Base-by-base conservation (phyloP, 352 stramenopile species). In the Pythium myriotylum region DNA sequence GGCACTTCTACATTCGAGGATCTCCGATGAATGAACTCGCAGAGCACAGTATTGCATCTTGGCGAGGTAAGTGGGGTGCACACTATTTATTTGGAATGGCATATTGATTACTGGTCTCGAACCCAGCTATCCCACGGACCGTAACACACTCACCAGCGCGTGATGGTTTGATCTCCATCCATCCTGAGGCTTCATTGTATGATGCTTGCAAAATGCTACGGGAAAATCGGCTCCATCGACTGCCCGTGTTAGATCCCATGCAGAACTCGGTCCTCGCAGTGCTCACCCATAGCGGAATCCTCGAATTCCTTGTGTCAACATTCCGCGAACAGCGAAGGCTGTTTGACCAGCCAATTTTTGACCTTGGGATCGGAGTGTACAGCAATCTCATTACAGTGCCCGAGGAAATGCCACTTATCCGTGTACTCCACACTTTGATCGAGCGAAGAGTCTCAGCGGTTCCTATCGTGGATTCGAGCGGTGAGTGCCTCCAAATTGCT, bases 281-380 rank as follows among this genome's bases (percentile, higher is more conserved):
- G 65, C 86, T 98, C 60, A 98, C 91, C 39, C 96, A 98, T 76
- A 90, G 84, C 69, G 86, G 82, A 62, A 95, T 98, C 74, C 81
- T 98, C 65, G 92, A 98, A 75, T 98, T 97, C 72, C 80, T 99
- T 35, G 96, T 99, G 19, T 96, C 92, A 45, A 97, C 95, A 56
- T 98, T 99, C 74, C 89, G 96, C 51, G 96, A 99, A 75, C 92
- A 98, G 76, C 84, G 95, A 65, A 84, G 96, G 61, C 79, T 99
- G 52, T 99, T 99, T 74, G 96, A 99, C 69, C 92, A 98, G 70
- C 90, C 92, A 35, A 98, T 99, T 61, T 92, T 91, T 52, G 95
- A 98, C 61, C 84, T 99, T 55, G 81, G 86, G 41, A 98, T 99
- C 73, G 96, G 96, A 47, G 95, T 97, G 33, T 98, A 98, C 74